Evolutionary conservation across 306 rosid species (phyloP).

Genomic region (Alnus glutinosa): DNA sequence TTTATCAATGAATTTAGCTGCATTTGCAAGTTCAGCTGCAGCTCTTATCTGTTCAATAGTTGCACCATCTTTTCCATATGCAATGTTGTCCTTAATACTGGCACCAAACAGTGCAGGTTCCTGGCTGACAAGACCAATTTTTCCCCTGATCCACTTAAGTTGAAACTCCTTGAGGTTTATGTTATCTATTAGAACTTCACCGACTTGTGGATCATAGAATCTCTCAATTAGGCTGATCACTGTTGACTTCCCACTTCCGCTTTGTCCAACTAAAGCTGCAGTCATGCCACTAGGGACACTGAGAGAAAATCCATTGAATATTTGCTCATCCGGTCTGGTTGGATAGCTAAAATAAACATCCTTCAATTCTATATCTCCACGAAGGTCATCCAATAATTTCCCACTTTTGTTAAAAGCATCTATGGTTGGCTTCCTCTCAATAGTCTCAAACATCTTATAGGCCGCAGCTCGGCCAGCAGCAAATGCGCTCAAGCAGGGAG

Average conservation of each 20-base stretch:
- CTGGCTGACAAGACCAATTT: conserved; percentile 93
- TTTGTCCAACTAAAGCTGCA: conserved; percentile 82
- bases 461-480: conserved; percentile 97
- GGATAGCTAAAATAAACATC: conserved; percentile 81
- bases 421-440: conserved; percentile 74
- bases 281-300: conserved; percentile 65
- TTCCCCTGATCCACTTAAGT: conserved; percentile 80
- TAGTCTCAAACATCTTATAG: conserved; percentile 81
- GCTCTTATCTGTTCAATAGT: conserved; percentile 70
- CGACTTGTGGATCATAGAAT: conserved; percentile 80
- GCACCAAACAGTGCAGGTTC: conserved; percentile 85
- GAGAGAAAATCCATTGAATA: conserved; percentile 73
- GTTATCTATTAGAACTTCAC: conserved; percentile 75
- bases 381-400: conserved; percentile 57
- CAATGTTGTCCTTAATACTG: conserved; percentile 82
- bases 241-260: conserved; percentile 95
- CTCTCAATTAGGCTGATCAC: conserved; percentile 82
- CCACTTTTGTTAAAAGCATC: conserved; percentile 68
- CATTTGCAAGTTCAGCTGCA: conserved; percentile 86
- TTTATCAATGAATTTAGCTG: conserved; percentile 83
- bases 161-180: conserved; percentile 76
- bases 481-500: conserved; percentile 85
- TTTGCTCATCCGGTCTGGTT: conserved; percentile 71
- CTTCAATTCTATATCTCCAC: conserved; percentile 70
- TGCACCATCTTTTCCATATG: conserved; percentile 87